Evolutionary conservation across 352 stramenopile species (phyloP), one percentile per base, ranked within the genome.

Genomic region (Globisporangium camurandrum): DNA sequence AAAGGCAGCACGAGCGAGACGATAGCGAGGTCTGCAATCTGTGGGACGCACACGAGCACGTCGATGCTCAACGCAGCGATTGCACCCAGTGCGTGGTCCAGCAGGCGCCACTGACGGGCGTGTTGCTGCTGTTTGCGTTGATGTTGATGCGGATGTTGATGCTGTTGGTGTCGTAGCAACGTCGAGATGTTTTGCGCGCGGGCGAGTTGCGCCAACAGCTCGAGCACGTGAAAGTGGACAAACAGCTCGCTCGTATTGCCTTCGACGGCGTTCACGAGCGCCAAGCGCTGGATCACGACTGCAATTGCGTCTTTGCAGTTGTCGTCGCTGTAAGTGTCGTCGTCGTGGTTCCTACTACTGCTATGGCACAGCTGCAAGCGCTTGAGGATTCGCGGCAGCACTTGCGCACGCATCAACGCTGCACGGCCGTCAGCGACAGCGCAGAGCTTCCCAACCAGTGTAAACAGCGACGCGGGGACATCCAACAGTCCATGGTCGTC

Each of bases 241-340:
- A 88, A 88, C 46, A 86, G 54, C 46, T 88, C 77, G 37, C 70
- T 81, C 17, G 71, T 79, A 48, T 80, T 85, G 19, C 77, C 77
- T 48, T 88, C 77, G 4, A 69, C 52, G 2, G 66, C 52, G 46
- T 79, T 82, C n/a, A 65, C 59, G 61, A 77, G 75, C 1, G 77
- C 69, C 5, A 88, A 51, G 6, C 56, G 62, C 5, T 62, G 62
- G 34, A 88, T 61, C 6, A 83, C 43, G 22, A 79, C 68, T 0
- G 74, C 70, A 43, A 88, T 86, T 45, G 86, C 72, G 26, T 72
- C 69, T 44, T 88, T 86, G 49, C 77, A 83, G 3, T 14, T 34
- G 1, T 7, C 30, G 30, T 34, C 30, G 30, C 30, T 34, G 8
- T 34, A 12, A n/a, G n/a, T n/a, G n/a, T 70, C 64, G 14, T 80